A percentile compares a stretch with the other conserved stretches of the same genome.
phyloP scores from a whole-genome alignment of 179 eudicot genomes.

The Beta macrorhiza region DNA sequence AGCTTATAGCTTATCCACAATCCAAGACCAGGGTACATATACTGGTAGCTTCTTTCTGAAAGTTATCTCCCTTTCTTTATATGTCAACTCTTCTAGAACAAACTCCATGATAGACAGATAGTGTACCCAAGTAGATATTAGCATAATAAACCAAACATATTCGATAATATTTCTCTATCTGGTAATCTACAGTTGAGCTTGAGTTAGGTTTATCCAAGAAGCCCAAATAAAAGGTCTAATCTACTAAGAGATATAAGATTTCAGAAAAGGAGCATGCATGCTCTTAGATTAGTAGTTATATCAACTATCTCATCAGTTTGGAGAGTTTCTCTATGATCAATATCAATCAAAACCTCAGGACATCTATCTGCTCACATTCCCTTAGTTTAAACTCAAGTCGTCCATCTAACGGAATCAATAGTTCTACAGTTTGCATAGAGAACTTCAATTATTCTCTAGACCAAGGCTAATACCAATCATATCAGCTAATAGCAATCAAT shows the following conservation, averaged over 20 bases:
- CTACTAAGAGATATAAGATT: background rate
- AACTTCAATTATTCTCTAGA: background rate
- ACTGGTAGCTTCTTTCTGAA: background rate
- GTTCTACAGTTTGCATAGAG: background rate
- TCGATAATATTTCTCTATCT: background rate
- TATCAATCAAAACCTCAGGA: background rate
- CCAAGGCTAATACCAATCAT: background rate
- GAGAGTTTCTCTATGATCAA: background rate
- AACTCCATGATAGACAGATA: background rate
- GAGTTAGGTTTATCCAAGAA: background rate
- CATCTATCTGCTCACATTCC: background rate
- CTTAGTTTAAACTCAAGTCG: background rate
- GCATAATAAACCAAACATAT: no score
- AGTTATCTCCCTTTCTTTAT: background rate
- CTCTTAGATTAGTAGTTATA: background rate
- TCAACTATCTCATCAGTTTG: background rate
- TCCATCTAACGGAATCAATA: background rate
- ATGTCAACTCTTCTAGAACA: background rate
- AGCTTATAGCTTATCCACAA: background rate
- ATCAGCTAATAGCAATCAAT: background rate
- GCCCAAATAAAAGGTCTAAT: background rate
- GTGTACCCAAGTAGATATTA: background rate
- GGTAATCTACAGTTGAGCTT: background rate
- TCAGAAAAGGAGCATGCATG: background rate
- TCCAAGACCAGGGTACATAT: background rate